A percentile compares a stretch with the other conserved stretches of the same genome.
These are phyloP conservation scores for Agrocybe praecox DNA, from an alignment of 768 basidiomycete species.

Conservation along the genomic window DNA sequence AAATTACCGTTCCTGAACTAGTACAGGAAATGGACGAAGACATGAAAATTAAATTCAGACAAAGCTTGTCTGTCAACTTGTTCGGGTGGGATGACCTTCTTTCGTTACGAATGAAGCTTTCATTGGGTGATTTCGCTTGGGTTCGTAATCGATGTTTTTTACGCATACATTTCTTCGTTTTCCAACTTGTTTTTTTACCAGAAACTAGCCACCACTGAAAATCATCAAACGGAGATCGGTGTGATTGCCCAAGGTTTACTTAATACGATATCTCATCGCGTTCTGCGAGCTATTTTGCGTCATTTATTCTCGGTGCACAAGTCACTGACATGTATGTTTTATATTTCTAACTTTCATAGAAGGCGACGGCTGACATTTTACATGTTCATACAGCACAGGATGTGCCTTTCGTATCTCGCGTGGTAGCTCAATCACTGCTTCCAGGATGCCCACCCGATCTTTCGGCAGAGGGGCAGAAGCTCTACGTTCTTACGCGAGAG, in stretches of 20 bases:
- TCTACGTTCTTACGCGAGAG: slow-evolving; percentile 29
- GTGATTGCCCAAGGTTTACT: slow-evolving; percentile 53
- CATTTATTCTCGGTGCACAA: slow-evolving; percentile 51
- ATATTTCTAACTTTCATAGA: slow-evolving; percentile 5
- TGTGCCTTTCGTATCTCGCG: slow-evolving; percentile 63
- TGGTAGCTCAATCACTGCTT: slow-evolving; percentile 61
- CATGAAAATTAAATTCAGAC: slow-evolving; percentile 46
- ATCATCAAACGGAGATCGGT: slow-evolving; percentile 46
- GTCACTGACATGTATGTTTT: slow-evolving; percentile 45
- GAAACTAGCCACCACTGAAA: slow-evolving; percentile 49
- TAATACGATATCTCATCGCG: slow-evolving; percentile 51
- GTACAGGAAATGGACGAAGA: slow-evolving; percentile 30
- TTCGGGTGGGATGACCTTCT: slow-evolving; percentile 63
- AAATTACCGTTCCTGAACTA: slow-evolving; percentile 30
- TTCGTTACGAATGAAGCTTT: slow-evolving; percentile 57
- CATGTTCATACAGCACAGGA: slow-evolving; percentile 48
- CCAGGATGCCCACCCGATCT: slow-evolving; percentile 48
- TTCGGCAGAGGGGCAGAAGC: slow-evolving; percentile 31
- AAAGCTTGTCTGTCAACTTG: slow-evolving; percentile 55
- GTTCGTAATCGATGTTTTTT: slow-evolving; percentile 25
- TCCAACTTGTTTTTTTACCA: neutral
- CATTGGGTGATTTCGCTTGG: slow-evolving; percentile 53
- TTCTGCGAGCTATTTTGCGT: slow-evolving; percentile 57
- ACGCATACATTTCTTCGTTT: neutral
- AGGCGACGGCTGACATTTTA: too few species aligned